Conservation (phyloP, 768 basidiomycete species). For the Termitomyces sp. region DNA sequence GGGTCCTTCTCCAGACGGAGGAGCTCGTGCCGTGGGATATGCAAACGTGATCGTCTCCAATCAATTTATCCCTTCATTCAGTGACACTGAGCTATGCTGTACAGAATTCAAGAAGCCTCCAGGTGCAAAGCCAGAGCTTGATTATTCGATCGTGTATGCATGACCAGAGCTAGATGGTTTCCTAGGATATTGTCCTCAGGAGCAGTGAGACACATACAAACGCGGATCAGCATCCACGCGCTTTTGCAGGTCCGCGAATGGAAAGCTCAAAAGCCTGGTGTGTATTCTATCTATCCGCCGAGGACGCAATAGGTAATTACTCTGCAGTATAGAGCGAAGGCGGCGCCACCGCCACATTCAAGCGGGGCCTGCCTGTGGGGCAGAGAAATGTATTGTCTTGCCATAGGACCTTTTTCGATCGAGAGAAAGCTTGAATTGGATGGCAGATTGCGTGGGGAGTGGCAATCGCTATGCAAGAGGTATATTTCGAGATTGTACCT, state of each 20-base stretch:
- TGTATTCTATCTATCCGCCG: no score
- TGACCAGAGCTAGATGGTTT: neutral
- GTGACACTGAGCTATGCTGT: neutral
- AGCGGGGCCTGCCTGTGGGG: neutral
- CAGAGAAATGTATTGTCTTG: neutral
- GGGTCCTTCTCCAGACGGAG: neutral
- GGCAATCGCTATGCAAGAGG: neutral
- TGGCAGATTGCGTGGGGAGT: neutral
- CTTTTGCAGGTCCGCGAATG: neutral
- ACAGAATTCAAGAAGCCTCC: neutral
- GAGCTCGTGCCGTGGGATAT: neutral
- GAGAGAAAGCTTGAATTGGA: neutral
- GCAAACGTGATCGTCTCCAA: neutral
- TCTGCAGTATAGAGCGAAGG: neutral
- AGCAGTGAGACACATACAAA: neutral
- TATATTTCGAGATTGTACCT: neutral
- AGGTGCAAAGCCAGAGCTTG: neutral
- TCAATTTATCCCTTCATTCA: neutral
- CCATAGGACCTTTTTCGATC: neutral
- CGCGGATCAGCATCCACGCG: neutral
- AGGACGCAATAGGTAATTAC: neutral
- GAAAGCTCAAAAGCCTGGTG: neutral
- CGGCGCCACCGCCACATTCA: conserved; percentile 3
- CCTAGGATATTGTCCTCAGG: neutral
- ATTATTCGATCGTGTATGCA: neutral